A percentile compares a stretch with the other conserved stretches of the same genome.
These are phyloP conservation scores for Dalbergia cultrata DNA, from an alignment of 306 rosid species.

Conservation along the genomic window DNA sequence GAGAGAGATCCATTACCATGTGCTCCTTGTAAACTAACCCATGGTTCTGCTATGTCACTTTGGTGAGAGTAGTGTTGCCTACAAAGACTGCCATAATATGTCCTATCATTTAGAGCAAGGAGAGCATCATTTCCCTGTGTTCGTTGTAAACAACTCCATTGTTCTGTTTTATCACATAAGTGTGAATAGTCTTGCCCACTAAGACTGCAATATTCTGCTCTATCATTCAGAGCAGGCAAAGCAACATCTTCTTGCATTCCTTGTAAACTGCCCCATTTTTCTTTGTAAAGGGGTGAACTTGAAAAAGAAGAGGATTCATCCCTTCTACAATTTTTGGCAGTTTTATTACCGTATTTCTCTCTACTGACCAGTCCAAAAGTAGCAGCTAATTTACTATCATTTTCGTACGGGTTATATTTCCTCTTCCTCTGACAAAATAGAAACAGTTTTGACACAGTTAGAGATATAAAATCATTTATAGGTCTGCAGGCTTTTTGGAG, in stretches of 20 bases:
- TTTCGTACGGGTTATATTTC: constrained; percentile 24
- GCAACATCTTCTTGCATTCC: background rate
- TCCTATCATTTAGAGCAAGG: too few relatives aligned
- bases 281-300: background rate
- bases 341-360: constrained; percentile 14
- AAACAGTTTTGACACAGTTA: background rate
- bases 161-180: background rate
- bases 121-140: too few relatives aligned
- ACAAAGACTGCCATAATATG: too few relatives aligned
- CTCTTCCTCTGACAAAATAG: constrained; percentile 41
- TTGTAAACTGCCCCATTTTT: background rate
- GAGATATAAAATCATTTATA: background rate
- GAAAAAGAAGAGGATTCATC: constrained; percentile 12
- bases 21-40: too few relatives aligned
- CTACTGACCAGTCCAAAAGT: constrained; percentile 13
- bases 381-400: background rate
- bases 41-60: too few relatives aligned
- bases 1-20: too few relatives aligned
- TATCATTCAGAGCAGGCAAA: constrained; percentile 21
- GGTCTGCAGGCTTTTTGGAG: too few relatives aligned
- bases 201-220: background rate
- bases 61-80: too few relatives aligned
- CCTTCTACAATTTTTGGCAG: background rate
- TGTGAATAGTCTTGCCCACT: background rate
- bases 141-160: background rate